Evolutionary conservation across 495 filamentous ascomycete species (phyloP), one percentile per base, ranked within the genome.

Genomic region (Baudoinia panamericana): DNA sequence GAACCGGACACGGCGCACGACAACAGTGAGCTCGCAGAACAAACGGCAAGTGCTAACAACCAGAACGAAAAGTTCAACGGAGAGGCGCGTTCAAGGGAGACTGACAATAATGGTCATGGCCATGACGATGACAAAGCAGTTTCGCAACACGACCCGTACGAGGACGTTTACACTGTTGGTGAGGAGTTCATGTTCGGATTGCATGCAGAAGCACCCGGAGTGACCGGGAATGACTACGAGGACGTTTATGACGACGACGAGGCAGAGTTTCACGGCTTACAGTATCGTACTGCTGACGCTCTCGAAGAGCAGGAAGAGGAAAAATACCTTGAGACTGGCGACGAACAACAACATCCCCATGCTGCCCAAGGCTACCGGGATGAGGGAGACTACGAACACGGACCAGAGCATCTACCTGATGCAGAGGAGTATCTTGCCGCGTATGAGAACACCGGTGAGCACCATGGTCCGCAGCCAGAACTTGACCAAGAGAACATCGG

Each of bases 401-500:
- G 44, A 16, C 29, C 15, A 11, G 44, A 47, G 16, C 44, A 35
- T 25, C 22, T 22, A 31, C 28, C 19, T 4, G 27, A 41, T 17
- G 30, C 8, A n/a, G 37, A 28, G 17, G 38, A 25, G 12, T 19
- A 32, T 15, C 12, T 15, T 11, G 27, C n/a, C 23, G 6, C 2
- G 5, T 7, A 28, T 23, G 37, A 40, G 24, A 29, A 19, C 20
- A 20, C 21, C 17, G 21, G n/a, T n/a, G n/a, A n/a, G 13, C 22
- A 28, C 33, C 16, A 22, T 23, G 33, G 24, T 4, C 7, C 15
- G 24, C 7, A 8, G 37, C 22, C 30, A 13, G 22, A 29, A 12
- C 34, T 17, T 12, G 33, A n/a, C n/a, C n/a, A 45, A 22, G 48
- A 51, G 12, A 39, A 46, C n/a, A 35, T 51, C 32, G 43, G 20